Base-by-base conservation (phyloP, 306 rosid species). In the Urtica urens region DNA sequence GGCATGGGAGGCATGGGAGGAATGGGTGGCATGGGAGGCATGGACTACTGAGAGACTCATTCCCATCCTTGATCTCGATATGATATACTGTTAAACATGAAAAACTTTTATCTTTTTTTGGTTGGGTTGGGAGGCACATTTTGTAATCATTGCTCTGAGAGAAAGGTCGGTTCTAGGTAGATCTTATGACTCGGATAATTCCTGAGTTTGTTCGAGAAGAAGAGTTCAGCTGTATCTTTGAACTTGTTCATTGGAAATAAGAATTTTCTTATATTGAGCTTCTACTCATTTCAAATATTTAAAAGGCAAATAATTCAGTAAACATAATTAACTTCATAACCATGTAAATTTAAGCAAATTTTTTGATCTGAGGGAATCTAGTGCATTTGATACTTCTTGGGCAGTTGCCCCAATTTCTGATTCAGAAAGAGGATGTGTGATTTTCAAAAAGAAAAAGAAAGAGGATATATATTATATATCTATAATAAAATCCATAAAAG, bases 1-100 rank as follows among this genome's bases (percentile, higher is more conserved):
- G 64, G 74, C 17, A 74, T 81, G 93, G 80, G 59, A 23, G 79
- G 83, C 29, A 69, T 58, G 65, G 77, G 77, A 64, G 65, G 76
- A 20, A 47, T 64, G 73, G 78, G 87, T 2, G 87, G 74, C 37
- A 56, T 68, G 66, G 77, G 77, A 1, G 72, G 81, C 67, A 74
- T 81, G 84, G 93, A 75, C 46, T 86, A 65, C 59, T 86, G 70
- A 72, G 60, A 40, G 26, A 9, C 57, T 16, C 58, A 38, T 8
- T 21, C 54, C 25, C 18, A 16, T 3, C 39, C 39, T 12, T 11
- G 31, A 12, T 46, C 15, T 46, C 13, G 40, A 35, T 16, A 1
- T 14, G 26, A 21, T 21, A 14, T 3, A 18, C 7, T 51, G 55
- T 25, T 17, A 60, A 9, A 35, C n/a, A 9, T 9, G 40, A 40